These are phyloP conservation scores for Rhodotorula toruloides DNA, from an alignment of 768 basidiomycete genomes.

Conservation along the genomic window DNA sequence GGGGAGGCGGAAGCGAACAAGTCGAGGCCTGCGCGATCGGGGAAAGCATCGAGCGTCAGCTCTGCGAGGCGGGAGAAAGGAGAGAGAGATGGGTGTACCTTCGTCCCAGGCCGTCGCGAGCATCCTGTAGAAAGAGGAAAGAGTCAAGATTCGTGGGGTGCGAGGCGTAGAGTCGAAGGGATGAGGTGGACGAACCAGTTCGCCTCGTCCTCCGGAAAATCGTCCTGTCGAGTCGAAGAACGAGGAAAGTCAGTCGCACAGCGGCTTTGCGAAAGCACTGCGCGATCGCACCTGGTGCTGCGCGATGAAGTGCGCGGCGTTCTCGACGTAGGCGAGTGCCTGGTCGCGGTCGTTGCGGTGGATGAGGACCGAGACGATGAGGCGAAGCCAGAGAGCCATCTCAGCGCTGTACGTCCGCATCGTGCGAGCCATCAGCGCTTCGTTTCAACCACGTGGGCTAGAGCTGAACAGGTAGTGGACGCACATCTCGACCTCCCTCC, in stretches of 20 bases:
- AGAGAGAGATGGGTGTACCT: not conserved
- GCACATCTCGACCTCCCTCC: constrained; percentile 9
- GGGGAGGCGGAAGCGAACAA: no score
- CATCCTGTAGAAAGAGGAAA: not conserved
- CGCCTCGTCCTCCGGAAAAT: constrained; percentile 4
- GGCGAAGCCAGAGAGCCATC: constrained; percentile 9
- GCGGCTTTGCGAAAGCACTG: not conserved
- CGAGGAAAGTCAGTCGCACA: not conserved
- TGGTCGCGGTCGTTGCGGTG: not conserved
- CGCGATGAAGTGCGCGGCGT: not conserved
- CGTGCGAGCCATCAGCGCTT: not conserved
- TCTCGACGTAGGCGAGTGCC: constrained; percentile 13
- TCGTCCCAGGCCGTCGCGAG: constrained; percentile 10
- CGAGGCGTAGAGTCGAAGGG: not conserved
- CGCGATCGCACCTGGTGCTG: not conserved
- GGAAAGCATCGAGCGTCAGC: not conserved
- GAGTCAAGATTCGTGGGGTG: not conserved
- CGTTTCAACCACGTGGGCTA: no score
- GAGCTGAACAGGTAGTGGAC: not conserved
- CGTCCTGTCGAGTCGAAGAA: not conserved
- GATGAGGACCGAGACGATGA: constrained; percentile 1
- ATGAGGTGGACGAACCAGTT: not conserved
- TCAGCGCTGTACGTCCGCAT: not conserved
- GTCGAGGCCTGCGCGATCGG: not conserved
- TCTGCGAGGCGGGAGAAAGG: not conserved